Conservation (phyloP, 495 filamentous ascomycete genomes). For the Cairneyella variabilis region DNA sequence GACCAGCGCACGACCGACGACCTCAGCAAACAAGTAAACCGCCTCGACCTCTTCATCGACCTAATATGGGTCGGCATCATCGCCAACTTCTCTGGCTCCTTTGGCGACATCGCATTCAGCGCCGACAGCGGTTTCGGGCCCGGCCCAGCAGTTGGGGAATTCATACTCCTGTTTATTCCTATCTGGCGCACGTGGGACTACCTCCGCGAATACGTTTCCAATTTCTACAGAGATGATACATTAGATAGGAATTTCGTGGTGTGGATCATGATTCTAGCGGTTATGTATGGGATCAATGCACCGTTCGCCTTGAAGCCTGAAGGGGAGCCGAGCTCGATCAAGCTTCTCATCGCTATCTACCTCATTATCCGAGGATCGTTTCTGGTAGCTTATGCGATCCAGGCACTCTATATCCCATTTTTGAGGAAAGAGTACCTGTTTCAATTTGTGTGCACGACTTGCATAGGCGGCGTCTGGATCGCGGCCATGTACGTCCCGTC, state of each 20-base stretch:
- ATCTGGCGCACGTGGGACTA: constrained; percentile 24
- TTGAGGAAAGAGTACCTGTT: constrained; percentile 6
- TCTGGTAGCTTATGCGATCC: constrained; percentile 2
- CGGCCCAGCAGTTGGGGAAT: constrained; percentile 11
- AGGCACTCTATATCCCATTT: constrained; percentile 12
- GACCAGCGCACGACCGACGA: constrained; percentile 11
- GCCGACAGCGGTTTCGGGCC: not conserved
- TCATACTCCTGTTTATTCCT: constrained; percentile 21
- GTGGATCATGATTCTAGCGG: constrained; percentile 21
- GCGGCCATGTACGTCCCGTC: constrained; percentile 16
- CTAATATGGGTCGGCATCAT: constrained; percentile 25
- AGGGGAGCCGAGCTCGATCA: constrained; percentile 11
- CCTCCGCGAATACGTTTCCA: constrained; percentile 12
- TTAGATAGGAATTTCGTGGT: constrained; percentile 15
- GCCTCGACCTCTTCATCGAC: constrained; percentile 23
- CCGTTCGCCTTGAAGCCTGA: constrained; percentile 10
- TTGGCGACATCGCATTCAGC: constrained; percentile 10
- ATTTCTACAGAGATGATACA: constrained; percentile 20
- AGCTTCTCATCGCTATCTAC: constrained; percentile 14
- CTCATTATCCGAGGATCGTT: constrained; percentile 13
- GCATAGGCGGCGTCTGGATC: constrained; percentile 6
- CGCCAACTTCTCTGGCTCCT: constrained; percentile 18
- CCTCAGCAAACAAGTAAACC: constrained; percentile 6
- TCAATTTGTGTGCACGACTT: not conserved
- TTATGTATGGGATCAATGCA: constrained; percentile 23